Base-by-base conservation (phyloP, 371 early-diverging fungal genomes). In the Mortierella sp. region DNA sequence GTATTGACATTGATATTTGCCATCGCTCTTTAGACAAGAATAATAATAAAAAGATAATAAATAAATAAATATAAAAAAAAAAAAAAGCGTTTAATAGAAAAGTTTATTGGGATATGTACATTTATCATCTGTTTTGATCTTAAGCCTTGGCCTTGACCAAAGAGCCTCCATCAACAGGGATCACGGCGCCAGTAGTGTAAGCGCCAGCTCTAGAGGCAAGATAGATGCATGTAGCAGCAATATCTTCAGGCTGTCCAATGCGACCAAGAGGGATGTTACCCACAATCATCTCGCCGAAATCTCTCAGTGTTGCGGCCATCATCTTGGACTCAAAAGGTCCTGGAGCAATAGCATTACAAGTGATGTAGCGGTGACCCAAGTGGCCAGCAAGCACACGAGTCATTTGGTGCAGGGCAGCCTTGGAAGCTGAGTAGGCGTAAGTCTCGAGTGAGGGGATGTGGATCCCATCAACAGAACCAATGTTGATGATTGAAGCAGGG, bases 281-380 rank as follows among this genome's bases (percentile, higher is more conserved):
- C 9, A 90, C 83, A 62, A 95, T 91, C 14, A 68, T 73, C 39
- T 92, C 91, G 16, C 90, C 88, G 85, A 86, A 72, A 22, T 87
- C 78, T 58, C 88, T 84, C 37, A 94, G 70, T 0, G 94, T 94
- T 0, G 79, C 85, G 28, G 85, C 93, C 96, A 97, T 97, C 91
- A 97, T 97, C 75, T 93, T 94, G 64, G 92, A 93, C 64, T 92
- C 91, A 84, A 96, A 98, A 6, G 95, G 88, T 0, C 97, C 97
- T 0, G 97, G 97, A 0, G 97, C 97, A 68, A 97, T 90, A 10
- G 95, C 95, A 73, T 97, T 98, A 32, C 95, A 94, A 20, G 94
- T 89, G 66, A 98, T 93, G 66, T 89, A 72, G 28, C 89, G 87
- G 66, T 65, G 62, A 26, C 90, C 94, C 52, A 96, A 73, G 47